Conservation (phyloP, 75 land plant species). For the Selaginella moellendorffii region DNA sequence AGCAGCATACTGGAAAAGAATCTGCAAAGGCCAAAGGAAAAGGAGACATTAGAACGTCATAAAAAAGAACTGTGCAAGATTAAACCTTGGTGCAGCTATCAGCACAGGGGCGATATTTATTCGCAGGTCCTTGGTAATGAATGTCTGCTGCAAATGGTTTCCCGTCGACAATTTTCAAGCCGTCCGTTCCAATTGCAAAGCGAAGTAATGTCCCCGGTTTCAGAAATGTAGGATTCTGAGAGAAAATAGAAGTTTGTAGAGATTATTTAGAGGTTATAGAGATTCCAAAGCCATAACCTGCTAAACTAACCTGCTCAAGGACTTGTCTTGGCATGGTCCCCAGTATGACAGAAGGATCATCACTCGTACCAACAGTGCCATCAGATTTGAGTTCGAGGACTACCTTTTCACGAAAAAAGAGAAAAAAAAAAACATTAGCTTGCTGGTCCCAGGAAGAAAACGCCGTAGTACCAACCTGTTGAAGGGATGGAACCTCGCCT, state of each 20-base stretch:
- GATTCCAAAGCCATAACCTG: background rate
- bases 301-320: constrained; percentile 22
- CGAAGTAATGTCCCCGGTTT: constrained; percentile 54
- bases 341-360: constrained; percentile 62
- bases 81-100: constrained; percentile 85
- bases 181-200: constrained; percentile 58
- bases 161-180: constrained; percentile 54
- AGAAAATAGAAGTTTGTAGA: background rate
- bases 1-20: constrained; percentile 68
- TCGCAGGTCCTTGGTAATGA: constrained; percentile 48
- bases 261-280: background rate
- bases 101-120: constrained; percentile 56
- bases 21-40: constrained; percentile 27
- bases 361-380: constrained; percentile 65
- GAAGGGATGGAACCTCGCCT: constrained; percentile 68
- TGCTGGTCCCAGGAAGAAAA: background rate
- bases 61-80: background rate
- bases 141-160: constrained; percentile 56
- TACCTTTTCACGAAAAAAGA: constrained; percentile 28
- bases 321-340: constrained; percentile 43
- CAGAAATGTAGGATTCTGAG: constrained; percentile 27
- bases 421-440: background rate
- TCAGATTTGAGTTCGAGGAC: constrained; percentile 57
- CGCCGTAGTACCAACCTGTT: constrained; percentile 45
- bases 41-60: background rate